Base-by-base conservation (phyloP, 768 basidiomycete genomes). In the Termitomyces sp. region DNA sequence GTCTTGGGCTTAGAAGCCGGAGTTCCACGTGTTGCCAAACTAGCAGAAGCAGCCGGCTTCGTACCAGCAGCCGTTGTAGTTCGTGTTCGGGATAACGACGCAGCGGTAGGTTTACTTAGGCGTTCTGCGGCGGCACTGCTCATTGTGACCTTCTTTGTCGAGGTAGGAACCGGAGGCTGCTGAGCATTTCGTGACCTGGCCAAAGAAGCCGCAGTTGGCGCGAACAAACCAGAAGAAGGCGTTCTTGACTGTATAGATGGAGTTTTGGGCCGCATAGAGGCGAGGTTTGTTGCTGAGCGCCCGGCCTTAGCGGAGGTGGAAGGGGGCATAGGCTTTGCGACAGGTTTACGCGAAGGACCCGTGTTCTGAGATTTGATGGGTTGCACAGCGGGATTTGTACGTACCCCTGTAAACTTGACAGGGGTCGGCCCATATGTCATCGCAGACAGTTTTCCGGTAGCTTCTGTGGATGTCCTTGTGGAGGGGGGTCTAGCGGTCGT, bases 131-230 rank as follows among this genome's bases (percentile, higher is more conserved):
- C 76, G 48, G 73, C 79, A 57, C 75, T 76, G 55, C 79, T 80
- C 45, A 83, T 62, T 0, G 80, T 76, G n/a, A 71, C 64, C 68
- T 85, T 86, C 72, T 79, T 83, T 19, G 71, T 68, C 0, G 85
- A 78, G 0, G 75, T 73, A 0, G 83, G 77, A 7, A 75, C 70
- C 1, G 69, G 71, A 1, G 75, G 75, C 8, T 28, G 50, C n/a
- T 73, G 74, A 0, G 79, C 76, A 63, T 79, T 82, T 49, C 87
- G 84, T 35, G 85, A 77, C 50, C 77, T 80, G 0, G 91, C 91
- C 8, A 92, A 80, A 9, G 89, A 90, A 3, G 90, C 87, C 0
- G 89, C 91, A 1, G 91, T 93, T 0, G 91, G 91, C 7, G 91
- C 89, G 64, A 86, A 91, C 21, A 91, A 68, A 12, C 87, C 85